These are phyloP conservation scores for Canariomyces notabilis DNA, from an alignment of 2,329 filamentous ascomycete species.

Conservation along the genomic window DNA sequence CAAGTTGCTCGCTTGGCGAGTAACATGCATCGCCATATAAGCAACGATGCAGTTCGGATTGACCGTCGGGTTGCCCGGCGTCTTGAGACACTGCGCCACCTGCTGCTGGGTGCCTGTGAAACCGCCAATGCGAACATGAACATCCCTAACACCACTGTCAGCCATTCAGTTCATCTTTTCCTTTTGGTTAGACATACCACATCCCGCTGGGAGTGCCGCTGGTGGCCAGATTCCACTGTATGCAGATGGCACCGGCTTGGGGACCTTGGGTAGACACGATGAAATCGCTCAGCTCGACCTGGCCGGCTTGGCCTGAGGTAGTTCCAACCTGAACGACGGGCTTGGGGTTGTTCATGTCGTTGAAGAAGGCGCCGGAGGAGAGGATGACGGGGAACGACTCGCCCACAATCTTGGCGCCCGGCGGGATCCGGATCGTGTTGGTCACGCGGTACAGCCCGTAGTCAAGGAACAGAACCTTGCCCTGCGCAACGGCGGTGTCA, in stretches of 20 bases:
- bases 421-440: conserved; percentile 42
- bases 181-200: too few relatives aligned
- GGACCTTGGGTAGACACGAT: conserved; percentile 64
- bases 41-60: conserved; percentile 33
- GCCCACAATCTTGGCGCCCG: conserved; percentile 49
- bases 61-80: conserved; percentile 28
- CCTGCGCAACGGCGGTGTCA: conserved; percentile 41
- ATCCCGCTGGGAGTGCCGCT: conserved; percentile 43
- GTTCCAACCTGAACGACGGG: conserved; percentile 57
- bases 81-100: conserved; percentile 60
- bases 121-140: conserved; percentile 69
- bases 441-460: conserved; percentile 51
- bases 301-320: conserved; percentile 55
- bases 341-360: conserved; percentile 53
- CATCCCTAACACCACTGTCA: too few relatives aligned
- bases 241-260: conserved; percentile 61
- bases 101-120: conserved; percentile 63
- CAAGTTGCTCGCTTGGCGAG: conserved; percentile 28
- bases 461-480: conserved; percentile 52
- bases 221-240: conserved; percentile 65
- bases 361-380: conserved; percentile 52
- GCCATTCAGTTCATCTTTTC: too few relatives aligned
- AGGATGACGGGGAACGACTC: conserved; percentile 50
- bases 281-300: conserved; percentile 66
- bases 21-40: conserved; percentile 41